Evolutionary conservation across 2,329 filamentous ascomycete species (phyloP), one percentile per base, ranked within the genome.

Genomic region (Ceratocystis harringtonii): DNA sequence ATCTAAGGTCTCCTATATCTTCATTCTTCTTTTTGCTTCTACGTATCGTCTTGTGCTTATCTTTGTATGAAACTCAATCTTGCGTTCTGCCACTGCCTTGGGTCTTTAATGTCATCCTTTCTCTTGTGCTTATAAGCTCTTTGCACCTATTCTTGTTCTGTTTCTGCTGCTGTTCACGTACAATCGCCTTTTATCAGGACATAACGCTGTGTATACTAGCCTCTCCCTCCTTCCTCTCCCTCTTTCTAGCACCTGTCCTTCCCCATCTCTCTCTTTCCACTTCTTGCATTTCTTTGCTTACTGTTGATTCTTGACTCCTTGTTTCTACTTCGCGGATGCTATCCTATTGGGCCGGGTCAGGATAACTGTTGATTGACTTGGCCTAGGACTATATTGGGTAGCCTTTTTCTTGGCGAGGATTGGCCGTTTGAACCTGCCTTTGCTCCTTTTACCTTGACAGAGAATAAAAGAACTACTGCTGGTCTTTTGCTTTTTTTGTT

Each of bases 131-230:
- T 45, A 55, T 30, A 55, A 28, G 30, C 44, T 43, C 48, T 63
- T 32, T 52, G 62, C 22, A 19, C 50, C 55, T 45, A 44, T 28
- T 62, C 6, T 55, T 55, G 32, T 65, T 52, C 50, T 50, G n/a
- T 7, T 50, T 62, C 19, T 60, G 12, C 45, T 64, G 32, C 19
- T 61, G 43, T 60, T 65, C 17, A n/a, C 15, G 58, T 61, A 43
- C 52, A 30, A 36, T 50, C 36, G 28, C 45, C 45, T 62, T 62
- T 30, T 19, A 32, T 10, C 36, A 41, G 58, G 58, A 50, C 64
- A 62, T 61, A 57, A 25, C 64, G 52, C 64, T 62, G 64, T 65
- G 64, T 65, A 65, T 52, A 65, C 48, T 62, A 65, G 41, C 55
- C 55, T 7, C 28, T 55, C n/a, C 4, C n/a, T 28, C 48, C 6